These are phyloP conservation scores for Carex scoparia DNA, from an alignment of 176 grass and related monocot species.

Conservation along the genomic window DNA sequence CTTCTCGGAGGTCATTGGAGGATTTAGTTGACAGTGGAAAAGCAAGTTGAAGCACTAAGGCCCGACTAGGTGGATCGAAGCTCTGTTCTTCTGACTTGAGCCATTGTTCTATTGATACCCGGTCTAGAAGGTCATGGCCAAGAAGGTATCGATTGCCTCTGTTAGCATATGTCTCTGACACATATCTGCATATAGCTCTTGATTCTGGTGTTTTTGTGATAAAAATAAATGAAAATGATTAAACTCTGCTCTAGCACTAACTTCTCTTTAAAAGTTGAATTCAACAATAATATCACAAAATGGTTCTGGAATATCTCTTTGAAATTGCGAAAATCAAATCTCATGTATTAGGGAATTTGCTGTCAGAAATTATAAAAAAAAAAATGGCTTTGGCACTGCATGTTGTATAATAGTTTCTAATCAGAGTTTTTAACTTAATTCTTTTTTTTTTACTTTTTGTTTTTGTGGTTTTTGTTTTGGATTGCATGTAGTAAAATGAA, in stretches of 20 bases:
- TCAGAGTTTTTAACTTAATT: neutral
- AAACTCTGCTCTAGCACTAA: neutral
- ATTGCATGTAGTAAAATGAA: neutral
- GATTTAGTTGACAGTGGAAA: slow-evolving; percentile 32
- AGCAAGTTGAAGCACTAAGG: slow-evolving; percentile 72
- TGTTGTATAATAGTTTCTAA: neutral
- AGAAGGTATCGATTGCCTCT: slow-evolving; percentile 52
- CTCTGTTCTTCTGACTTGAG: slow-evolving; percentile 76
- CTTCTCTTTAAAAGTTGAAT: neutral
- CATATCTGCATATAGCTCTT: slow-evolving; percentile 72
- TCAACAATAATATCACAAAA: neutral
- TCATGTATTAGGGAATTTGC: neutral
- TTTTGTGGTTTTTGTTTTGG: neutral
- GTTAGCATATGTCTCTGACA: slow-evolving; percentile 55
- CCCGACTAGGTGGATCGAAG: slow-evolving; percentile 76
- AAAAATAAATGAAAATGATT: neutral
- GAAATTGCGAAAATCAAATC: neutral
- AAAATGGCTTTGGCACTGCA: neutral
- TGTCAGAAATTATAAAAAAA: neutral
- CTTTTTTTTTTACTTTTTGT: neutral
- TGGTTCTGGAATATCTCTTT: neutral
- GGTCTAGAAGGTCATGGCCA: slow-evolving; percentile 71
- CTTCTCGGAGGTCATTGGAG: slow-evolving; percentile 25
- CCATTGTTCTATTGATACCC: slow-evolving; percentile 91
- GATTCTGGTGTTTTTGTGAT: slow-evolving; percentile 47